phyloP scores from a whole-genome alignment of 2,329 filamentous ascomycete species.

The Phaeophleospora eucalypticola region DNA sequence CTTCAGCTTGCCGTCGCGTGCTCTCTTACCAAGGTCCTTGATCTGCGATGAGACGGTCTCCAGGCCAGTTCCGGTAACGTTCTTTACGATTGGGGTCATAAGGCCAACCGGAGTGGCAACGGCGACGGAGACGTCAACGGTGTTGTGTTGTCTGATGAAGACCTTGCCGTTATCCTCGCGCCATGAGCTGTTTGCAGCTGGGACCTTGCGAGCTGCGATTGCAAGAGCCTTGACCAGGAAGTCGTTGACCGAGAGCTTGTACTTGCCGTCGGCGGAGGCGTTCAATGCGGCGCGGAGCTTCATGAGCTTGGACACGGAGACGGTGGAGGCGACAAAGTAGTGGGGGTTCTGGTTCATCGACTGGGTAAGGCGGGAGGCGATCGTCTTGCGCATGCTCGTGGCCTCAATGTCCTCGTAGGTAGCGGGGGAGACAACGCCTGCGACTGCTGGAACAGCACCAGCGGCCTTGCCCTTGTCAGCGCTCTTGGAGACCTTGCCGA shows the following conservation, averaged over 20 bases:
- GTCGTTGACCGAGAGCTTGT: constrained; percentile 99
- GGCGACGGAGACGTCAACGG: constrained; percentile 90
- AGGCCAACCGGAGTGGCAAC: constrained; percentile 89
- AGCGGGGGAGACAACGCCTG: constrained; percentile 54
- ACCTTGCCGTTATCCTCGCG: constrained; percentile 65
- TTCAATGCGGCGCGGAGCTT: constrained; percentile 96
- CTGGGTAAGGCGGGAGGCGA: constrained; percentile 83
- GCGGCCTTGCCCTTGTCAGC: constrained; percentile 76
- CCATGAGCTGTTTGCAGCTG: constrained; percentile 94
- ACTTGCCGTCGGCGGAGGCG: constrained; percentile 80
- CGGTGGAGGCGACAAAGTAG: constrained; percentile 88
- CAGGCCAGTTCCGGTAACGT: constrained; percentile 80
- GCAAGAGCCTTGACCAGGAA: constrained; percentile 97
- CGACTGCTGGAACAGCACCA: constrained; percentile 43
- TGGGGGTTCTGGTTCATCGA: constrained; percentile 93
- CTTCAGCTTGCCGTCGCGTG: constrained; percentile 96
- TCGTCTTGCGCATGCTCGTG: constrained; percentile 95
- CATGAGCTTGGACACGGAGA: constrained; percentile 91
- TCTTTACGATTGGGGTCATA: constrained; percentile 95
- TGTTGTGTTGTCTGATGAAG: constrained; percentile 87
- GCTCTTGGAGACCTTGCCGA: constrained; percentile 89
- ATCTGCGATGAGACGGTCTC: constrained; percentile 81
- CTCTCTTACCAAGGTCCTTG: constrained; percentile 96
- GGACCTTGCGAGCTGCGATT: constrained; percentile 86
- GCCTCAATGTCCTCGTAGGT: constrained; percentile 80